These are phyloP conservation scores for Beauveria sp. DNA, from an alignment of 2,329 filamentous ascomycete genomes.

Conservation along the genomic window DNA sequence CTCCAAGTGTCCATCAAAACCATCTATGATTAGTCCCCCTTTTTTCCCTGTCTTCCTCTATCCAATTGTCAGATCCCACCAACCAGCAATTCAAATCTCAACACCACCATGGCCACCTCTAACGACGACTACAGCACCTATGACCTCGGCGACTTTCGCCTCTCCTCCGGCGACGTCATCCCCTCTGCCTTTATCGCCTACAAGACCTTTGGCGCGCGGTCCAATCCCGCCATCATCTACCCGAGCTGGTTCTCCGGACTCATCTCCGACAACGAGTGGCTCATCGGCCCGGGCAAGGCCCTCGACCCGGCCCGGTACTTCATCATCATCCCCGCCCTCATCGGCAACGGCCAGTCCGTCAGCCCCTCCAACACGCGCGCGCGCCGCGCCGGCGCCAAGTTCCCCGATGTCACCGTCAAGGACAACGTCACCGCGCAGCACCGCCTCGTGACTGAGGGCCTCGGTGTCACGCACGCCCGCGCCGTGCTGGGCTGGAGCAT, in stretches of 20 bases:
- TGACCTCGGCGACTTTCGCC: constrained; percentile 56
- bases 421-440: constrained; percentile 47
- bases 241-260: constrained; percentile 61
- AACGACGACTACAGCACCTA: constrained; percentile 33
- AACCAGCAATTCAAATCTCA: background rate
- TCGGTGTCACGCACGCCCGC: constrained; percentile 35
- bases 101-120: background rate
- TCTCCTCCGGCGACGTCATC: constrained; percentile 57
- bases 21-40: background rate
- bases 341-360: constrained; percentile 46
- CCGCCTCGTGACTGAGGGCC: constrained; percentile 29
- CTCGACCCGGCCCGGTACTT: constrained; percentile 49
- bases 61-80: too few species aligned
- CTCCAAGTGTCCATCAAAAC: background rate
- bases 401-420: constrained; percentile 37
- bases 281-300: constrained; percentile 57
- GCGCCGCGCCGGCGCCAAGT: constrained; percentile 22
- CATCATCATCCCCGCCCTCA: constrained; percentile 42
- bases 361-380: constrained; percentile 41
- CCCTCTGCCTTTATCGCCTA: constrained; percentile 63
- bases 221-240: constrained; percentile 61
- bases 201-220: constrained; percentile 62
- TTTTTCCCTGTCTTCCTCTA: background rate
- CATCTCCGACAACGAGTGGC: constrained; percentile 68
- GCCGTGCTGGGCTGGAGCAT: constrained; percentile 49